These are phyloP conservation scores for Celoporthe dispersa DNA, from an alignment of 2,329 filamentous ascomycete genomes.

Conservation along the genomic window DNA sequence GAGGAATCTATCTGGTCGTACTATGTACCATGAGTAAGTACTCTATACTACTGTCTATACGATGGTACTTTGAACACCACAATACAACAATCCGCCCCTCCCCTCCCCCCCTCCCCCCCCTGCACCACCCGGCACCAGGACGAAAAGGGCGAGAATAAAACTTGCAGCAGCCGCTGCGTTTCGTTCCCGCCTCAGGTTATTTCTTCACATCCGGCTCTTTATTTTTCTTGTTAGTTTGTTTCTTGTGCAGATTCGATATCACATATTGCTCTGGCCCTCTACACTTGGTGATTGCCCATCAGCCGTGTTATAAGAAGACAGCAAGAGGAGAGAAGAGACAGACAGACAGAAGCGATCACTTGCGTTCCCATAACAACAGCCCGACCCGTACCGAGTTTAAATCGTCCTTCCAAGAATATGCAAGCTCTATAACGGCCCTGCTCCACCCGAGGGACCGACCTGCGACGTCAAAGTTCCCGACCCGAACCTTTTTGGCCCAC, in stretches of 20 bases:
- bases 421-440: conserved; percentile 28
- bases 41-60: not conserved
- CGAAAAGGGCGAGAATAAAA: conserved; percentile 27
- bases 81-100: no score
- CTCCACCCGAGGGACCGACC: conserved; percentile 27
- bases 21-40: conserved; percentile 1
- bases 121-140: conserved; percentile 2
- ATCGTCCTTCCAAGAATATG: conserved; percentile 19
- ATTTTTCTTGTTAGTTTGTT: not conserved
- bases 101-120: not conserved
- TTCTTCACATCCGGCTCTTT: conserved; percentile 3
- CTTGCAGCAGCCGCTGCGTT: conserved; percentile 24
- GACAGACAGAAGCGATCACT: not conserved
- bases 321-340: not conserved
- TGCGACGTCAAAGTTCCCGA: conserved; percentile 24
- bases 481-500: conserved; percentile 20
- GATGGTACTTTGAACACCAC: not conserved
- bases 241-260: not conserved
- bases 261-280: not conserved
- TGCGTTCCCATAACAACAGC: not conserved
- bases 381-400: not conserved
- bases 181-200: conserved; percentile 15
- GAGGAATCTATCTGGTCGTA: conserved; percentile 1
- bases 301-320: not conserved
- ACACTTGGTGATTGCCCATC: not conserved